Conservation (phyloP, 2,329 filamentous ascomycete genomes). For the Xylariaceae sp. region DNA sequence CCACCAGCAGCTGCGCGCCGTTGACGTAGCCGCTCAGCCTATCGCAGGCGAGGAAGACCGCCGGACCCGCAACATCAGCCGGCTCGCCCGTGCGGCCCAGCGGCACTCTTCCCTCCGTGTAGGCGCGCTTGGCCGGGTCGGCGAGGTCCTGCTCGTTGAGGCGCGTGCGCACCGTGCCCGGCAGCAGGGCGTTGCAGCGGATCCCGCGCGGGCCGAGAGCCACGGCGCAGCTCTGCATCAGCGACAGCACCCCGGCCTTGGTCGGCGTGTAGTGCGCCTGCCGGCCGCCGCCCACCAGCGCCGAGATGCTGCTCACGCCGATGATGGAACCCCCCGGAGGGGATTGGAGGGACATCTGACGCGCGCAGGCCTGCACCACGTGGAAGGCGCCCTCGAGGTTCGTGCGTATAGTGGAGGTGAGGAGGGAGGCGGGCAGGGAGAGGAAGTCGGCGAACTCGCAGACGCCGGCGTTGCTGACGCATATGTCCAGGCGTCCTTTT, state of each 20-base stretch:
- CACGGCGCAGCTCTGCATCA: conserved; percentile 79
- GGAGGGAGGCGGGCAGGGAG: conserved; percentile 62
- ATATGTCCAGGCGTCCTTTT: conserved; percentile 61
- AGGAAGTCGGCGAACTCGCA: conserved; percentile 86
- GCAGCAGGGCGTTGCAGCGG: conserved; percentile 75
- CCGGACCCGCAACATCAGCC: conserved; percentile 71
- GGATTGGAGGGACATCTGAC: conserved; percentile 65
- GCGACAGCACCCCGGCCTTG: conserved; percentile 70
- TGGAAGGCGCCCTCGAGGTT: conserved; percentile 90
- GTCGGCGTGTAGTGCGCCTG: conserved; percentile 87
- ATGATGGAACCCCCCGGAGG: conserved; percentile 73
- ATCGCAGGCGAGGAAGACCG: conserved; percentile 75
- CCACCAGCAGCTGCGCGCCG: conserved; percentile 75
- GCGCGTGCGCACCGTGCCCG: conserved; percentile 77
- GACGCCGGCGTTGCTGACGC: conserved; percentile 82
- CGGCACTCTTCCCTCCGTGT: conserved; percentile 78
- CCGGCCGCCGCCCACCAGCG: conserved; percentile 67
- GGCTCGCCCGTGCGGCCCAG: conserved; percentile 66
- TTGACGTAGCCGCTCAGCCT: conserved; percentile 75
- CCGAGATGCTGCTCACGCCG: conserved; percentile 64
- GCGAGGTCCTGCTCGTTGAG: conserved; percentile 75
- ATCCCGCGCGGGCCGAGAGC: conserved; percentile 70
- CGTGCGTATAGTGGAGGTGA: conserved; percentile 63
- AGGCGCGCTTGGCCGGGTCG: conserved; percentile 62
- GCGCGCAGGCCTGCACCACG: conserved; percentile 74